Evolutionary conservation across 257 asterid species (phyloP), one percentile per base, ranked within the genome.

Genomic region (Scutellaria minor): DNA sequence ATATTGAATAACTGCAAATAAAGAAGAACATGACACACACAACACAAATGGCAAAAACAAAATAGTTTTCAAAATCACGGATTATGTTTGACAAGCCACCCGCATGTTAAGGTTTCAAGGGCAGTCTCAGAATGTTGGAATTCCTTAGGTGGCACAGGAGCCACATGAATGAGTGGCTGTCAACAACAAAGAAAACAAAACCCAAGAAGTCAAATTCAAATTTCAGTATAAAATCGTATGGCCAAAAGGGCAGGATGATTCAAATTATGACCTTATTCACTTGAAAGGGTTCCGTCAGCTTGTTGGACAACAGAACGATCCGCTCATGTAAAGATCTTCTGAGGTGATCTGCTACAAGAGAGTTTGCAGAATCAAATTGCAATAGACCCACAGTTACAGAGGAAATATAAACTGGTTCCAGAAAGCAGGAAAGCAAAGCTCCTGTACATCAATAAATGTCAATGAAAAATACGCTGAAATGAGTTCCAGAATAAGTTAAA

Each of bases 121-220:
- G 99, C 95, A 75, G 95, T 88, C 84, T 88, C 92, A 53, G 90
- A 83, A 75, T 91, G 97, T 81, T 89, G 97, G 84, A 94, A 91
- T 79, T 91, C 95, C 82, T 66, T 68, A 9, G 96, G 85, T 47
- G 99, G 97, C 63, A 80, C 73, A 6, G 95, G 88, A 69, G 97
- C 97, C 14, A 83, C 78, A 58, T 76, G 78, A 71, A 94, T 75
- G 44, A 75, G 77, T 51, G 96, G 93, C 99, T 94, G 85, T 55
- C 52, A 73, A 70, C 22, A 20, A 70, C 9, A 70, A 74, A 71
- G 37, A 59, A 60, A 55, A 68, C 15, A 70, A 45, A 37, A 66
- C 54, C 59, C 48, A 27, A 8, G 11, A 53, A 71, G 39, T 59
- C 59, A 64, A 58, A 73, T 27, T 67, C 27, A 48, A 76, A 41